Evolutionary conservation across 495 filamentous ascomycete species (phyloP), one percentile per base, ranked within the genome.

Genomic region (Halenospora varia): DNA sequence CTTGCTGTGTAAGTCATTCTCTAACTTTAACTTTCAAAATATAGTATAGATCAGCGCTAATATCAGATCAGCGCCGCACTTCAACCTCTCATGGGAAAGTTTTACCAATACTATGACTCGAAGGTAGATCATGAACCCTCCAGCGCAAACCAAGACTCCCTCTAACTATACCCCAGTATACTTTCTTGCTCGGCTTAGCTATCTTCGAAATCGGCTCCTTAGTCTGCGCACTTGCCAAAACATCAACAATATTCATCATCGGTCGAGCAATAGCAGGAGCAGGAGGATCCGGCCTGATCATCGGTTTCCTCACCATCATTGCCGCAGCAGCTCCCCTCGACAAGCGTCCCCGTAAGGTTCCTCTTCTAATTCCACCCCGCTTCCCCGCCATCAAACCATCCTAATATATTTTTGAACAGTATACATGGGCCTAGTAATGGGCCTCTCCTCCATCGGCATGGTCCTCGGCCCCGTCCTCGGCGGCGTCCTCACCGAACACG

Each of bases 401-500:
- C 42, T 45, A 45, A 45, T n/a, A 45, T 20, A n/a, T 45, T 17
- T 17, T 20, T 17, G 4, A 6, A 45, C 17, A 45, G 19, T 49
- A 6, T 49, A 49, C n/a, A 10, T 49, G 3, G 47, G 47, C 23
- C 3, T 49, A 10, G 47, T 49, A 10, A 49, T 49, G 47, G 47
- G 47, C 9, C 61, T 77, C 4, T 79, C 73, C 55, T 75, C 71
- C 1, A 64, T 80, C 19, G 73, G 74, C 3, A 68, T 72, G 0
- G 70, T 76, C 0, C 22, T 65, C 6, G 79, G 81, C 0, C 83
- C 83, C 0, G 49, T 87, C 26, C 61, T 87, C 26, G 82, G 82
- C 50, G 85, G 85, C 22, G 74, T 78, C 1, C 81, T 89, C 53
- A 89, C 86, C 2, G 76, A 86, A 48, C 70, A 82, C 39, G 71